A percentile compares a stretch with the other conserved stretches of the same genome.
Evolutionary conservation across 139 green algal genomes (phyloP).

Genomic region (Chlorella sp.): DNA sequence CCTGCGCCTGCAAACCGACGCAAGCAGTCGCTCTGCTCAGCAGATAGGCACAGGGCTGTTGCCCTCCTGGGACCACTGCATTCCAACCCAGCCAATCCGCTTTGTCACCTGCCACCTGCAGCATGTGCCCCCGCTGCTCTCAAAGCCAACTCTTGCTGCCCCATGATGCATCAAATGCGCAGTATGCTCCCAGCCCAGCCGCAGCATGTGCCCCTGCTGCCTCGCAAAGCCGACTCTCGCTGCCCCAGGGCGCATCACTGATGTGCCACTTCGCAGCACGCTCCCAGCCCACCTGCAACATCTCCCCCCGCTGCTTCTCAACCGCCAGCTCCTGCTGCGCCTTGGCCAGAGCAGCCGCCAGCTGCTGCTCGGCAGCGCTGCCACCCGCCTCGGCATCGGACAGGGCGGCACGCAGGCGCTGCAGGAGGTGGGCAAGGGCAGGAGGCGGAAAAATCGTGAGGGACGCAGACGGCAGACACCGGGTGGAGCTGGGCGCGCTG

Average conservation of each 20-base stretch:
- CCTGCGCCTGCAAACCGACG: slow-evolving; percentile 22
- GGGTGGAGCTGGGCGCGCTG: too few species aligned
- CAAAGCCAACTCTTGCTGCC: background rate
- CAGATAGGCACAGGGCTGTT: too few species aligned
- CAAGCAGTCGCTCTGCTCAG: background rate
- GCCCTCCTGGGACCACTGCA: too few species aligned
- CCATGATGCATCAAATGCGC: background rate
- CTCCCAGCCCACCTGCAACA: slow-evolving; percentile 28
- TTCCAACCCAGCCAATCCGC: too few species aligned
- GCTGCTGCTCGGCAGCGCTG: background rate
- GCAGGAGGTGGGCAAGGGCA: background rate
- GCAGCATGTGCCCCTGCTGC: too few species aligned
- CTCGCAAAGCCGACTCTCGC: too few species aligned
- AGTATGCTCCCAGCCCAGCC: too few species aligned
- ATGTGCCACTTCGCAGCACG: too few species aligned
- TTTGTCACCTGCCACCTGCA: too few species aligned
- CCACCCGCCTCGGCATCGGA: background rate
- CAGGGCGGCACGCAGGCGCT: background rate
- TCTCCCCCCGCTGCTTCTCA: slow-evolving; percentile 21
- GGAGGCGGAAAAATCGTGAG: too few species aligned
- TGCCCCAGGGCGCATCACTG: too few species aligned
- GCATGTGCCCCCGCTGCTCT: background rate
- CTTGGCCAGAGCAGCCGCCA: background rate
- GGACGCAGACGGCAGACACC: too few species aligned
- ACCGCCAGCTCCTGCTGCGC: slow-evolving; percentile 14